Evolutionary conservation across 2,329 filamentous ascomycete genomes (phyloP).

Genomic region (Mycogone perniciosa): DNA sequence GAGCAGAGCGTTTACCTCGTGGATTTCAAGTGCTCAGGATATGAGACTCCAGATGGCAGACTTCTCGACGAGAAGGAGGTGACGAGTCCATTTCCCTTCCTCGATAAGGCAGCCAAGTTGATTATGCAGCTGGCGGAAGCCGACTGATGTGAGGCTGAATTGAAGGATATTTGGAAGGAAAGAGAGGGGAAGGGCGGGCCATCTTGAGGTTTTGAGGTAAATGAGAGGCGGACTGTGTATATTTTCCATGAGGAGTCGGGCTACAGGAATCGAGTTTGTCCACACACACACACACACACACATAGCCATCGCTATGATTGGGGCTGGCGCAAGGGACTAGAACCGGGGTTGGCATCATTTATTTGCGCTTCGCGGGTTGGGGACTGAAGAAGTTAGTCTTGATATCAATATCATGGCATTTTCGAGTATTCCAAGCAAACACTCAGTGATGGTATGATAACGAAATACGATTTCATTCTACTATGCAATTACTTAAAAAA

Average conservation of each 20-base stretch:
- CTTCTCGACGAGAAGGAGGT: slow-evolving; percentile 88
- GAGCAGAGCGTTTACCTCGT: slow-evolving; percentile 90
- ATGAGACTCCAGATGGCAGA: slow-evolving; percentile 72
- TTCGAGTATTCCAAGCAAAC: no score
- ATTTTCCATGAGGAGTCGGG: no score
- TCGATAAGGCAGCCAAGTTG: slow-evolving; percentile 85
- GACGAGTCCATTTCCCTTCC: slow-evolving; percentile 88
- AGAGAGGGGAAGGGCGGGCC: no score
- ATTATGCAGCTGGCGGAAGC: slow-evolving; percentile 90
- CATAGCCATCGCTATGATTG: not conserved
- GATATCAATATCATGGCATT: no score
- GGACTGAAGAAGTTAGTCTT: no score
- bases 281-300: no score
- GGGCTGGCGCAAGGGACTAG: not conserved
- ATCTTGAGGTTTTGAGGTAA: no score
- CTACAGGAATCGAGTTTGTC: no score
- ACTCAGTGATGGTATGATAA: no score
- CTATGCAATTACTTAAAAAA: no score
- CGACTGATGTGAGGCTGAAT: slow-evolving; percentile 38
- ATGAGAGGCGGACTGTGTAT: no score
- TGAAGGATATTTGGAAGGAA: not conserved
- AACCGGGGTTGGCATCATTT: not conserved
- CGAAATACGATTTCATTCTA: no score
- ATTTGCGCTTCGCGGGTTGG: not conserved
- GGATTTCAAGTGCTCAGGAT: slow-evolving; percentile 97